Conservation (phyloP, 202 grass and related monocot genomes). For the Digitaria exilis region DNA sequence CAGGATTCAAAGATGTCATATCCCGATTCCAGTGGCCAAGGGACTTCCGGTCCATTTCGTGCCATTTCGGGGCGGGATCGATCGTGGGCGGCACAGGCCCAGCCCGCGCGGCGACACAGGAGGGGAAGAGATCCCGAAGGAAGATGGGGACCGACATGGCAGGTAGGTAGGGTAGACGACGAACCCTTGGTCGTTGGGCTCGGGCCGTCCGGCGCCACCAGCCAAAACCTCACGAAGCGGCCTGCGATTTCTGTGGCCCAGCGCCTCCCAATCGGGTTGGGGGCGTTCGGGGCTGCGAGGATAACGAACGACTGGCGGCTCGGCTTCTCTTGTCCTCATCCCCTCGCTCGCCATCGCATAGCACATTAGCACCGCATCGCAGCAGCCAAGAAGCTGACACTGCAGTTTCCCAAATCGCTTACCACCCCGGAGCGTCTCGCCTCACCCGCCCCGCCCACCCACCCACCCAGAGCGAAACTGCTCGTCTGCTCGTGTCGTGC, state of each 20-base stretch:
- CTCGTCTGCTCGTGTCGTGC: too few relatives aligned
- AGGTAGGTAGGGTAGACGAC: conserved; percentile 5
- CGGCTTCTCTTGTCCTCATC: too few relatives aligned
- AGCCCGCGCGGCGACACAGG: background rate
- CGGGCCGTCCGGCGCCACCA: conserved; percentile 30
- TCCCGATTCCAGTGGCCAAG: background rate
- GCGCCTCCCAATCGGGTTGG: background rate
- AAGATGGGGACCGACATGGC: too few relatives aligned
- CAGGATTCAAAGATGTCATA: background rate
- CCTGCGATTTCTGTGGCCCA: conserved; percentile 41
- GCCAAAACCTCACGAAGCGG: conserved; percentile 8
- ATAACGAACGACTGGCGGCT: conserved; percentile 27
- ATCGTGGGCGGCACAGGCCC: conserved; percentile 13
- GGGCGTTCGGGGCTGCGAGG: background rate
- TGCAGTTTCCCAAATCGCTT: conserved; percentile 32
- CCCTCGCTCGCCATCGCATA: too few relatives aligned
- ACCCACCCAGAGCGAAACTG: background rate
- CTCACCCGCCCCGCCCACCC: background rate
- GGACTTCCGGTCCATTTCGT: background rate
- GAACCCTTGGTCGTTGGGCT: conserved; percentile 22
- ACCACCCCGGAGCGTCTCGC: background rate
- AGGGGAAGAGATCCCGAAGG: too few relatives aligned
- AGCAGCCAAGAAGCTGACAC: too few relatives aligned
- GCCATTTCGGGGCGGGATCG: background rate
- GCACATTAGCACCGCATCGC: too few relatives aligned